These are phyloP conservation scores for Lasiosphaeria miniovina DNA, from an alignment of 495 filamentous ascomycete genomes.

Conservation along the genomic window DNA sequence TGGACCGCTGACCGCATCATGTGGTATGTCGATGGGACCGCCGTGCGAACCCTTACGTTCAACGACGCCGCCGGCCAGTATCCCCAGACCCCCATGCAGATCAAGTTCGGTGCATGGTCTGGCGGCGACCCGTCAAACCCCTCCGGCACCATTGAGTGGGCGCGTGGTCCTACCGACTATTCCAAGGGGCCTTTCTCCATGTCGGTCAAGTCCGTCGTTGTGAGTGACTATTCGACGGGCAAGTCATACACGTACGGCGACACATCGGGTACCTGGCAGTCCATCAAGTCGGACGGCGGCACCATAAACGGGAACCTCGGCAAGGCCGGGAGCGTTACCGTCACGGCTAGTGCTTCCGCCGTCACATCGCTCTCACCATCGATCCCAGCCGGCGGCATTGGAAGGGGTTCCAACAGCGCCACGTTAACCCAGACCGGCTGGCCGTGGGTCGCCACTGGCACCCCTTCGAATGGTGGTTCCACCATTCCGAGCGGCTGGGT, in stretches of 20 bases:
- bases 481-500: slow-evolving; percentile 70
- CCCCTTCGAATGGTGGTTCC: slow-evolving; percentile 23
- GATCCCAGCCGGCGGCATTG: slow-evolving; percentile 58
- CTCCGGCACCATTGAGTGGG: slow-evolving; percentile 81
- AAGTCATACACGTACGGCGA: slow-evolving; percentile 76
- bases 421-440: slow-evolving; percentile 54
- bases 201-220: slow-evolving; percentile 70
- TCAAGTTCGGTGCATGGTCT: slow-evolving; percentile 84
- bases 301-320: slow-evolving; percentile 57
- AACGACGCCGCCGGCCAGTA: slow-evolving; percentile 64
- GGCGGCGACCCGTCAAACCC: slow-evolving; percentile 74
- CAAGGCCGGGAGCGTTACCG: slow-evolving; percentile 42
- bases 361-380: slow-evolving; percentile 33
- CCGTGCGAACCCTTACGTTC: slow-evolving; percentile 63
- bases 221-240: slow-evolving; percentile 90
- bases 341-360: slow-evolving; percentile 38
- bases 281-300: slow-evolving; percentile 52
- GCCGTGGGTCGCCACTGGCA: slow-evolving; percentile 55
- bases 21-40: slow-evolving; percentile 74
- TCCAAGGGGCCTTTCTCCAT: slow-evolving; percentile 78
- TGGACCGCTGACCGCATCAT: slow-evolving; percentile 75
- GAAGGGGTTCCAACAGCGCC: slow-evolving; percentile 44
- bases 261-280: slow-evolving; percentile 70
- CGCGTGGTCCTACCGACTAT: slow-evolving; percentile 78
- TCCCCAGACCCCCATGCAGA: slow-evolving; percentile 86